Conservation (phyloP, 495 filamentous ascomycete genomes). For the Trichocladium uniseriatum region DNA sequence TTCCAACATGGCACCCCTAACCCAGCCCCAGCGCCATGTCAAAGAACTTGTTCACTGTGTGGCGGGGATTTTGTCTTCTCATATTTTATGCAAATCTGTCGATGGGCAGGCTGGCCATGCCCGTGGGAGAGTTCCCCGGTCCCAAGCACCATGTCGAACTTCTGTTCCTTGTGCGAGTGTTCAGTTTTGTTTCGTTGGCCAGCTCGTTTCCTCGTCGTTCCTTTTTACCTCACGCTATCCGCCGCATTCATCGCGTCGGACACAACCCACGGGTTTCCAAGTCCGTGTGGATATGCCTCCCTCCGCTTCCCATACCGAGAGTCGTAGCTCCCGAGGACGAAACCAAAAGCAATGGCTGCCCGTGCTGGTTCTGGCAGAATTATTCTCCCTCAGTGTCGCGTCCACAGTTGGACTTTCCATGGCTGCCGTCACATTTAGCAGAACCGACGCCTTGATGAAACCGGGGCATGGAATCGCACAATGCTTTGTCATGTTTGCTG, state of each 20-base stretch:
- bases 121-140: neutral
- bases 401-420: slow-evolving; percentile 4
- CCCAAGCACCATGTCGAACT: neutral
- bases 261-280: neutral
- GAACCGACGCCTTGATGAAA: neutral
- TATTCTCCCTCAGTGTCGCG: neutral
- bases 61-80: slow-evolving; percentile 2
- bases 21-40: neutral
- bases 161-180: neutral
- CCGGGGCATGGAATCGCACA: slow-evolving; percentile 7
- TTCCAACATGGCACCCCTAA: neutral
- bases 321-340: slow-evolving; percentile 2
- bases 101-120: neutral
- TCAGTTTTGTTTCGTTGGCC: neutral
- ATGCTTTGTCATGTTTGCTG: slow-evolving; percentile 13
- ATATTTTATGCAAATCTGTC: neutral
- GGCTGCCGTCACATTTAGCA: slow-evolving; percentile 5
- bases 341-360: slow-evolving; percentile 3
- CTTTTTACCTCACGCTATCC: neutral
- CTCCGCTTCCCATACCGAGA: slow-evolving; percentile 3
- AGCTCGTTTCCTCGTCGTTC: neutral
- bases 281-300: neutral
- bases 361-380: slow-evolving; percentile 1
- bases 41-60: slow-evolving; percentile 1
- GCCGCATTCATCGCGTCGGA: too few species aligned